phyloP scores from a whole-genome alignment of 805 yeast genomes.

The Candida vartiovaarae region DNA sequence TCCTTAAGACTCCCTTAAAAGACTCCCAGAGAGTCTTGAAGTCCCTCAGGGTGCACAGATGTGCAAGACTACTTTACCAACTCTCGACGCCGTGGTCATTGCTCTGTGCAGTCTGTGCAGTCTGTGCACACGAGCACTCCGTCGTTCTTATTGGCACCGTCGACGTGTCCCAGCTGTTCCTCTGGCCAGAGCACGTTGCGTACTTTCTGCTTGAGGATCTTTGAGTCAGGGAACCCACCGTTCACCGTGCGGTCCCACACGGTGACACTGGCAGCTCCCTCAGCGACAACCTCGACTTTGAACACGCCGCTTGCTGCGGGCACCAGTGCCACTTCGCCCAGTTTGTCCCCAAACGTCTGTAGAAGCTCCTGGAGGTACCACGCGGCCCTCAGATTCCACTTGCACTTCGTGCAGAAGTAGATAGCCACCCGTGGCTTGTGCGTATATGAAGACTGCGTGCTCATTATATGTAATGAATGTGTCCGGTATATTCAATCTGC shows the following conservation, averaged over 20 bases:
- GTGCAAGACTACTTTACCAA: too few relatives aligned
- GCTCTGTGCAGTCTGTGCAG: neutral
- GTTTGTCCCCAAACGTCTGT: constrained; percentile 62
- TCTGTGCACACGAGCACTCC: constrained; percentile 11
- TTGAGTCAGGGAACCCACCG: constrained; percentile 86
- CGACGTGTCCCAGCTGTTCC: constrained; percentile 58
- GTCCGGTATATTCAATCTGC: too few relatives aligned
- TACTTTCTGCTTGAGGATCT: constrained; percentile 61
- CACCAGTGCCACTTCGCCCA: constrained; percentile 47
- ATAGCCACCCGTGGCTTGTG: constrained; percentile 58
- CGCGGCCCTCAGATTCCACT: constrained; percentile 82
- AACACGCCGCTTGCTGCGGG: constrained; percentile 54
- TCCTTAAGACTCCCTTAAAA: too few relatives aligned
- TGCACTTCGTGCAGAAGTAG: constrained; percentile 74
- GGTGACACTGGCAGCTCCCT: constrained; percentile 24
- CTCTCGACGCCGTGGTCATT: neutral
- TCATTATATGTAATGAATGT: too few relatives aligned
- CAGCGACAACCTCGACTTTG: constrained; percentile 39
- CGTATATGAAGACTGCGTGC: neutral
- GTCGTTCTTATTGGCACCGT: constrained; percentile 24
- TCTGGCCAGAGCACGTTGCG: constrained; percentile 53
- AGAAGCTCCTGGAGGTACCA: constrained; percentile 84
- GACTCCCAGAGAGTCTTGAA: too few relatives aligned
- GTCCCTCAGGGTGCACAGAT: too few relatives aligned
- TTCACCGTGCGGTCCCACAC: constrained; percentile 56